These are phyloP conservation scores for Diaporthe citri DNA, from an alignment of 2,329 filamentous ascomycete genomes.

Conservation along the genomic window DNA sequence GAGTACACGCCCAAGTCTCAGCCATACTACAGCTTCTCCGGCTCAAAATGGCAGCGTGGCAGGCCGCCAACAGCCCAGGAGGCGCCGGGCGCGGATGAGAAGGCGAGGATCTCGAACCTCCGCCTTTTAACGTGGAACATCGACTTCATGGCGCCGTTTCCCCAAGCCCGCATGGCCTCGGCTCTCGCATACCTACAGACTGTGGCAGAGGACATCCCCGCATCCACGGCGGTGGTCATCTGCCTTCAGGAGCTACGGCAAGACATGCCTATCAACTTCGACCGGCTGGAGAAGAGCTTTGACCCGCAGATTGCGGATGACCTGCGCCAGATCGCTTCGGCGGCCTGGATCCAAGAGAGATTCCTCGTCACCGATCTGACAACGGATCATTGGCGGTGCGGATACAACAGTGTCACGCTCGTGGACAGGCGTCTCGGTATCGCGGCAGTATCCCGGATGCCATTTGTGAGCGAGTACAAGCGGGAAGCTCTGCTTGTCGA, in stretches of 20 bases:
- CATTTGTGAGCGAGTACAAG: conserved; percentile 57
- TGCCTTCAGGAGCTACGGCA: conserved; percentile 61
- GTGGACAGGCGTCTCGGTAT: conserved; percentile 59
- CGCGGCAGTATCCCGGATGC: conserved; percentile 59
- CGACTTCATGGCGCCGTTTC: conserved; percentile 49
- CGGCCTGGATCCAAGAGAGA: conserved; percentile 57
- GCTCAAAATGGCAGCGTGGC: conserved; percentile 41
- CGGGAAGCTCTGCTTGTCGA: conserved; percentile 67
- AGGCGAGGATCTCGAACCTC: conserved; percentile 41
- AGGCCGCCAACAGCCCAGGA: background rate
- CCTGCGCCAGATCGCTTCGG: conserved; percentile 55
- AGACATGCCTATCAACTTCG: conserved; percentile 11
- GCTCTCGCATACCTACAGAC: conserved; percentile 45
- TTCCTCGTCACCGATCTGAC: conserved; percentile 63
- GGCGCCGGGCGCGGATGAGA: too few species aligned
- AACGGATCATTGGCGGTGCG: conserved; percentile 54
- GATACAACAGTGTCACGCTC: conserved; percentile 64
- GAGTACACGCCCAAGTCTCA: conserved; percentile 45
- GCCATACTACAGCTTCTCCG: conserved; percentile 44
- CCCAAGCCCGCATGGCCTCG: conserved; percentile 45
- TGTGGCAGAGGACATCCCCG: conserved; percentile 27
- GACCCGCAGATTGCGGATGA: conserved; percentile 53
- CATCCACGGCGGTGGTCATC: conserved; percentile 53
- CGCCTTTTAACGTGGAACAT: conserved; percentile 50
- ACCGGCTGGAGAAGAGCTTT: background rate